Base-by-base conservation (phyloP, 1,139 yeast genomes). In the Saccharomyces pastorianus region DNA sequence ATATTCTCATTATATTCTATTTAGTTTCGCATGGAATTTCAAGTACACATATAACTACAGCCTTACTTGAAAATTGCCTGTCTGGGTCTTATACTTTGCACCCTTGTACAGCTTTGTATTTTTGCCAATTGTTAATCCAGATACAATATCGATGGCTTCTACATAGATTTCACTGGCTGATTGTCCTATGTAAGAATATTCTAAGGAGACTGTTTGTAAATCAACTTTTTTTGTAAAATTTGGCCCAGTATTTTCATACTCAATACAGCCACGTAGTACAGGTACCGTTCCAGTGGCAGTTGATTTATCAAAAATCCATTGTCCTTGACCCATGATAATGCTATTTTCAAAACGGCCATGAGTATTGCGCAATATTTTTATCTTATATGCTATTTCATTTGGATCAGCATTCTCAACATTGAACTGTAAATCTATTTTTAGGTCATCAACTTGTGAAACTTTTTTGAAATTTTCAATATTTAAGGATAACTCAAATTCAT, bases 61-160 rank as follows among this genome's bases (percentile, higher is more conserved):
- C 44, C 44, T 38, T 11, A 38, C 44, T 53, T 78, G 77, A 60
- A 73, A 82, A 55, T 84, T 82, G 0, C 87, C 89, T 0, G 88
- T 77, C 53, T 73, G 71, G 5, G 96, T 82, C n/a, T 80, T 73
- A 65, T 89, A 90, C 64, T 89, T 85, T 29, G 89, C 96, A 1
- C 97, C 96, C 67, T 89, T 90, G 74, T 83, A 90, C 0, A 96
- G 96, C 64, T 84, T 85, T 17, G 83, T 84, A n/a, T 38, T 38
- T 38, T 20, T 38, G 4, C 78, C 76, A 3, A 81, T 84, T 7
- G 82, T 38, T 23, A 38, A 38, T 20, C 44, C 44, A 13, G 44
- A 38, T 38, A 38, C 5, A 17, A 38, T 38, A 20, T 38, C 14
- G 20, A 38, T 38, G 25, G 44, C 44, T 8, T 38, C 44, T 20